These are phyloP conservation scores for Rhododendron ferrugineum DNA, from an alignment of 148 eudicot species.

Conservation along the genomic window DNA sequence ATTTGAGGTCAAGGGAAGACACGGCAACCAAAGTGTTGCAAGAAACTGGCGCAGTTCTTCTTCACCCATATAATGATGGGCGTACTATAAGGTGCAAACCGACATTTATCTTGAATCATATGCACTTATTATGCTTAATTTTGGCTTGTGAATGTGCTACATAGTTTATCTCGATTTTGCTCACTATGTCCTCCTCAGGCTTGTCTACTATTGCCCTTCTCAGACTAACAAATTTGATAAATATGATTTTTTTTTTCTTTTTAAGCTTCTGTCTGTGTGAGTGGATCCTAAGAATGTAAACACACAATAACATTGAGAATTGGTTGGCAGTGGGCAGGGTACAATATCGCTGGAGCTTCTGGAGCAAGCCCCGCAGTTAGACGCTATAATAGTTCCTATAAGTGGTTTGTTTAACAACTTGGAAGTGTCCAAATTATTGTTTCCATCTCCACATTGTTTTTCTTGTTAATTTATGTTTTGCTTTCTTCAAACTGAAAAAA, in stretches of 20 bases:
- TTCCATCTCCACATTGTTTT: background rate
- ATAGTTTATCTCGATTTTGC: background rate
- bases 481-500: background rate
- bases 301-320: background rate
- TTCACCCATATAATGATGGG: conserved; percentile 88
- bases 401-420: conserved; percentile 50
- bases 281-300: background rate
- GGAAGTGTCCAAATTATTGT: background rate
- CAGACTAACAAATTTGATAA: background rate
- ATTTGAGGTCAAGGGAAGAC: conserved; percentile 67
- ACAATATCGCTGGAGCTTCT: conserved; percentile 87
- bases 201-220: background rate
- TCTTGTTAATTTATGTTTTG: background rate
- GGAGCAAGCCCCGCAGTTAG: conserved; percentile 79
- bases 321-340: conserved; percentile 72
- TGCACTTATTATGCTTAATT: background rate
- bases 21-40: conserved; percentile 59
- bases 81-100: conserved; percentile 65
- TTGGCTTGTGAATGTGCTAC: conserved; percentile 4
- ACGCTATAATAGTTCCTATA: conserved; percentile 79
- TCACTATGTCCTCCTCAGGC: background rate
- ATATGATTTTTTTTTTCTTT: background rate
- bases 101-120: background rate
- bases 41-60: conserved; percentile 83
- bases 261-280: background rate